Base-by-base conservation (phyloP, 306 rosid species). In the Bauhinia variegata region DNA sequence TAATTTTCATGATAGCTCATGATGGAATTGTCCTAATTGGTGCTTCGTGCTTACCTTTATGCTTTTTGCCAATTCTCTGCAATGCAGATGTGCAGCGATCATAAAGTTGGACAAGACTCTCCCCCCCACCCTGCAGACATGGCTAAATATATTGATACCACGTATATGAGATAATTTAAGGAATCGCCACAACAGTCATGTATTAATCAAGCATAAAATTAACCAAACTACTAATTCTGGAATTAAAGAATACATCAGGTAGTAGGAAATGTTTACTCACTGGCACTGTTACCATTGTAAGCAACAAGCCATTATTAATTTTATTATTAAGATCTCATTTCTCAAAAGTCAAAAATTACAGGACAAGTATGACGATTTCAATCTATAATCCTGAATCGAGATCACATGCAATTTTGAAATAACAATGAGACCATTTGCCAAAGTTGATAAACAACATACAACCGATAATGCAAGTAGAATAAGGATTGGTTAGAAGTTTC, bases 81-180 rank as follows among this genome's bases (percentile, higher is more conserved):
- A 90, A 59, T 53, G 90, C 74, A 69, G 95, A 83, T 49, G 91
- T 82, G 78, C 95, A 61, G 58, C 97, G 97, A 38, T 81, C 77
- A 67, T 65, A 82, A 75, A 93, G 92, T 70, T 84, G 95, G 72
- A 73, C 90, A 66, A 75, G 81, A 74, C 97, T 89, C 82, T 93
- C 99, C 59, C 99, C 99, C 30, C 97, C 99, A 44, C 97, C 99
- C 96, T 93, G 82, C 72, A 79, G 23, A 53, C 33, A 46, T 49
- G 15, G 55, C 47, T 44, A 67, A 32, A 77, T 18, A 68, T 68
- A 78, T 41, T 65, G 70, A 70, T 53, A 49, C 50, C 65, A 69
- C 18, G 44, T 5, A 55, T 8, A 58, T 7, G 72, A 49, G 69
- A 30, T 23, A 42, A 50, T 37, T 67, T 12, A 55, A 72, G 68